Conservation (phyloP, 345 rosid species). For the Hirschfeldia incana region DNA sequence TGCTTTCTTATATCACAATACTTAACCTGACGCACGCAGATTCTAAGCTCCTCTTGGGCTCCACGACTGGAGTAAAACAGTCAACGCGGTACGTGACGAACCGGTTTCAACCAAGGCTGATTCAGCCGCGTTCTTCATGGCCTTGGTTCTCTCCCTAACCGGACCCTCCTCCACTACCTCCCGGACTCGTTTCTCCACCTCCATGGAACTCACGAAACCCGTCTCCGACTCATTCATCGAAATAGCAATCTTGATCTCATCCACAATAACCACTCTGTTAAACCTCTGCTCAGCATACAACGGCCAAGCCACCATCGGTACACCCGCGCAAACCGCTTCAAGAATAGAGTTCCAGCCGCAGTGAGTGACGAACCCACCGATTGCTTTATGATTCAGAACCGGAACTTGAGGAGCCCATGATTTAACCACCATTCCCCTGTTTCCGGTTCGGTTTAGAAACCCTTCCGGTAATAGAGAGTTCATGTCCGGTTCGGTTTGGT, state of each 20-base stretch:
- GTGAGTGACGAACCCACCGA: constrained; percentile 69
- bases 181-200: constrained; percentile 54
- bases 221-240: constrained; percentile 43
- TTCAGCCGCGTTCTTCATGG: constrained; percentile 46
- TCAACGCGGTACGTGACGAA: constrained; percentile 42
- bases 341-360: constrained; percentile 77
- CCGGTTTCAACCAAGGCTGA: constrained; percentile 45
- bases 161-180: constrained; percentile 53
- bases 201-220: constrained; percentile 47
- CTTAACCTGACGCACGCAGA: constrained; percentile 9
- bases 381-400: constrained; percentile 49
- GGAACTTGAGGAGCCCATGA: constrained; percentile 66
- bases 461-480: constrained; percentile 47
- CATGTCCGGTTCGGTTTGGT: constrained; percentile 37
- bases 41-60: not conserved
- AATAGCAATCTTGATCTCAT: constrained; percentile 55
- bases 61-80: constrained; percentile 38
- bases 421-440: constrained; percentile 51
- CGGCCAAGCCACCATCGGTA: constrained; percentile 61
- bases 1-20: not conserved
- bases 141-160: constrained; percentile 30
- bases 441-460: constrained; percentile 41
- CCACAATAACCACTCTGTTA: constrained; percentile 50
- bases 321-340: constrained; percentile 54
- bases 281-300: constrained; percentile 54